Base-by-base conservation (phyloP, 2,329 filamentous ascomycete species). In the Neonectria magnoliae region DNA sequence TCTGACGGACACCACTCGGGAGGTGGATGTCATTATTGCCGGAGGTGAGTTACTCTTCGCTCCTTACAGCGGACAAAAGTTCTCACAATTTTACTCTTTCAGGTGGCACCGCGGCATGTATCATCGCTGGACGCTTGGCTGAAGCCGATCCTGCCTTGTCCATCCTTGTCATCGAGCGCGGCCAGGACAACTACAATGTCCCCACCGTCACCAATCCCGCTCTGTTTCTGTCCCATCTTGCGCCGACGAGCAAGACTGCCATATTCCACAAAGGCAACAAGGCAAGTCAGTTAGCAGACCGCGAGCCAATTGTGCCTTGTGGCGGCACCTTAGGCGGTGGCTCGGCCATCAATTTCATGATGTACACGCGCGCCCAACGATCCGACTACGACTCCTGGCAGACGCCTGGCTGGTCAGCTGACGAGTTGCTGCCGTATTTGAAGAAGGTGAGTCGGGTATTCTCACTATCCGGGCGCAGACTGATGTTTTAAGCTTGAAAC, bases 401-500 rank as follows among this genome's bases (percentile, higher is more conserved):
- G 0, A 76, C 71, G 0, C 71, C 73, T 5, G 78, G 78, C 0
- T 81, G 79, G 78, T 70, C 72, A 1, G 69, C 75, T 0, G 61
- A 79, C 2, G 78, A 78, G 2, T 41, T 80, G 11, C 42, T 76
- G 1, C 77, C 76, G 0, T 78, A 71, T 16, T 13, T 79, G 5
- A 78, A 74, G 31, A 80, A 76, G 70, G 76, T 76, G 54, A 14
- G 2, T 31, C 10, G 45, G 4, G 6, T 5, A 10, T 29, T 29
- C 8, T n/a, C 22, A 16, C 5, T 5, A 5, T 29, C n/a, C 9
- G 18, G 4, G 4, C 27, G 6, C 5, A 2, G 5, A 1, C n/a
- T 51, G 10, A 51, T 18, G 2, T 10, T 56, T n/a, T 6, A 57
- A 82, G 81, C 75, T 88, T 13, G 88, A 90, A 74, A 89, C 85